A percentile compares a stretch with the other conserved stretches of the same genome.
These are phyloP conservation scores for Sarcocystis neurona DNA, from an alignment of 169 alveolate species.

Conservation along the genomic window DNA sequence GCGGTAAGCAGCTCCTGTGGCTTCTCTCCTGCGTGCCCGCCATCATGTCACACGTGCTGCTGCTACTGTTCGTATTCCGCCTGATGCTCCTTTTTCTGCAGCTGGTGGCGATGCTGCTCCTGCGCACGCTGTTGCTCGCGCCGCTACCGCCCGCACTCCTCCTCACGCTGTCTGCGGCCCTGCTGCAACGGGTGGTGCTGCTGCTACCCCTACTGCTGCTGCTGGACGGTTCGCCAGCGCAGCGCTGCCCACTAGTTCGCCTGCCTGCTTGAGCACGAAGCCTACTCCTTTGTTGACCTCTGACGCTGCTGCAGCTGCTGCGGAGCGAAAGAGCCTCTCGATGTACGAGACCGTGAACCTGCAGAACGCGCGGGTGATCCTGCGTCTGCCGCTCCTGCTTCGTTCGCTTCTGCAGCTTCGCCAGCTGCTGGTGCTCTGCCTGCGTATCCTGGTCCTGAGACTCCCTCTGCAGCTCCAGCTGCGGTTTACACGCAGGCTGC, in stretches of 20 bases:
- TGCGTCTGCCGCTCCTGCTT: neutral
- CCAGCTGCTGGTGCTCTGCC: neutral
- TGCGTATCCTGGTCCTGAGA: neutral
- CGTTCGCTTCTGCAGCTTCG: conserved; percentile 2
- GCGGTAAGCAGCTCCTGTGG: no score
- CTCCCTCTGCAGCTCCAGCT: neutral
- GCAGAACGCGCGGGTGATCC: conserved; percentile 11
- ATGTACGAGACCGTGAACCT: no score
- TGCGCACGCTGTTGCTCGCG: no score
- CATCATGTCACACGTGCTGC: neutral
- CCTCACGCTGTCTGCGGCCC: no score
- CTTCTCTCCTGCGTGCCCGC: neutral
- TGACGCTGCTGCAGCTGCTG: no score
- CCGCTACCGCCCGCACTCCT: no score
- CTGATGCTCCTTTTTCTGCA: neutral
- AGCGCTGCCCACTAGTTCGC: neutral
- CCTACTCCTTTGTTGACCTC: no score
- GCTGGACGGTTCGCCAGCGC: neutral
- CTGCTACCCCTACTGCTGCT: conserved; percentile 7
- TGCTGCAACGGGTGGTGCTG: conserved; percentile 19
- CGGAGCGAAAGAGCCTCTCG: no score
- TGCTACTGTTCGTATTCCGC: neutral
- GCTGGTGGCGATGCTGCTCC: neutral
- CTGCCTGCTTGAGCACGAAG: no score
- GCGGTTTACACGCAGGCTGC: neutral